Evolutionary conservation across 371 early-diverging fungal species (phyloP).

Genomic region (Zancudomyces culisetae): DNA sequence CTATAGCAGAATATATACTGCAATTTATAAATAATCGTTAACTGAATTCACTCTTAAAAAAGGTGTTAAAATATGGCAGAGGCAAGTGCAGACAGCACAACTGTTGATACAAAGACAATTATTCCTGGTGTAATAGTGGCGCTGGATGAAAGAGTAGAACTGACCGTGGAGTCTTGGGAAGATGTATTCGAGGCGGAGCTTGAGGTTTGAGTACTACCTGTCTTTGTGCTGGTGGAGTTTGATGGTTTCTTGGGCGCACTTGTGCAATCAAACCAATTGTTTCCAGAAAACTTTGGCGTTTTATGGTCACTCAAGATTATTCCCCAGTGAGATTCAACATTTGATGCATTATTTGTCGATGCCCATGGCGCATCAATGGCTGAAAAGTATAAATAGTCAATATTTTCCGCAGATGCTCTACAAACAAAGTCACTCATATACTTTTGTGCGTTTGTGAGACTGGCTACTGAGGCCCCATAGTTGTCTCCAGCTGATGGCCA

Average conservation of each 20-base stretch:
- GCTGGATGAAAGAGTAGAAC: neutral
- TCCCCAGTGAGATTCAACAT: conserved; percentile 42
- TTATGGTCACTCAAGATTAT: conserved; percentile 10
- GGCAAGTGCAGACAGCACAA: neutral
- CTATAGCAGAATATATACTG: too few relatives aligned
- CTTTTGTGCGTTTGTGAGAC: conserved; percentile 23
- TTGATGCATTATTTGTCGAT: conserved; percentile 27
- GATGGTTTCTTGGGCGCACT: neutral
- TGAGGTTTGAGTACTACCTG: neutral
- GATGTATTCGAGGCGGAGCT: neutral
- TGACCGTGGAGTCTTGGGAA: neutral
- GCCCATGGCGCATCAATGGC: conserved; percentile 42
- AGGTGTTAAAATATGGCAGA: too few relatives aligned
- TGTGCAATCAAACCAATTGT: neutral
- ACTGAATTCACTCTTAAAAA: too few relatives aligned
- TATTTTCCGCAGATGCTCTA: conserved; percentile 15
- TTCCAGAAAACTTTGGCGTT: neutral
- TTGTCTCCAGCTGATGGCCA: conserved; percentile 40
- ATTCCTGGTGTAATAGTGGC: neutral
- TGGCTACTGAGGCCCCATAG: conserved; percentile 26
- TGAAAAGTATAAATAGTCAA: conserved; percentile 40
- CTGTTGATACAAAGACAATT: neutral
- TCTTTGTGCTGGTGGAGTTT: neutral
- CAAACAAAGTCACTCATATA: conserved; percentile 25
- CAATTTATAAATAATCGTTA: too few relatives aligned